phyloP scores from a whole-genome alignment of 2,329 filamentous ascomycete species.

The Talaromyces sp. region DNA sequence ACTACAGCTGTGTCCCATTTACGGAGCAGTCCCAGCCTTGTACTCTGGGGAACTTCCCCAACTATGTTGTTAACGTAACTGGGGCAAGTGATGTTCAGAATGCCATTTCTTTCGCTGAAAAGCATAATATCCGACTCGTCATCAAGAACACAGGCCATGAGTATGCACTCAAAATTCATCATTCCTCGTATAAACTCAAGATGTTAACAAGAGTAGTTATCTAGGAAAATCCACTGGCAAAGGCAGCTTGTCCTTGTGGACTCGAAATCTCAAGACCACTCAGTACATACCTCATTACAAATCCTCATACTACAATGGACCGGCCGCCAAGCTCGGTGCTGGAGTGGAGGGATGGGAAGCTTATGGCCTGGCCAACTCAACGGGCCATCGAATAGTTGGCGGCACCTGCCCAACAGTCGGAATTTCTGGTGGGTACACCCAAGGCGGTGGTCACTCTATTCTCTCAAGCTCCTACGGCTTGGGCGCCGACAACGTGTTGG shows the following conservation, averaged over 20 bases:
- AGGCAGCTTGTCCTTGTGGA: not conserved
- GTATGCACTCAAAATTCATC: no score
- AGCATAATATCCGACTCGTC: not conserved
- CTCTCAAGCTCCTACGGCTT: conserved; percentile 29
- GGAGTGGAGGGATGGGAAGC: not conserved
- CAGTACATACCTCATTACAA: not conserved
- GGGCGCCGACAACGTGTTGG: conserved; percentile 28
- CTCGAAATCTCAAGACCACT: not conserved
- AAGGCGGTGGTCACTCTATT: conserved; percentile 34
- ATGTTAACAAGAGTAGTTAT: no score
- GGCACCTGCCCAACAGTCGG: conserved; percentile 61
- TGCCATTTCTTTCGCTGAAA: not conserved
- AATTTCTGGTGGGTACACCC: conserved; percentile 31
- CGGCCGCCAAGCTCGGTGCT: not conserved
- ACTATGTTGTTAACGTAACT: not conserved
- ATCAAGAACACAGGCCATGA: not conserved
- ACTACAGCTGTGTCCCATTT: no score
- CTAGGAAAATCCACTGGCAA: not conserved
- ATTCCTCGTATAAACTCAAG: no score
- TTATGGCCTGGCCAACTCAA: not conserved
- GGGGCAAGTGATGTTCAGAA: not conserved
- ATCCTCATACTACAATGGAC: not conserved
- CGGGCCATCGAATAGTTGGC: conserved; percentile 49
- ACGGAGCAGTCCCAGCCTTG: no score
- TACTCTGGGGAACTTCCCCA: not conserved